These are phyloP conservation scores for Rutidosis leptorrhynchoides DNA, from an alignment of 129 eudicot species.

Conservation along the genomic window DNA sequence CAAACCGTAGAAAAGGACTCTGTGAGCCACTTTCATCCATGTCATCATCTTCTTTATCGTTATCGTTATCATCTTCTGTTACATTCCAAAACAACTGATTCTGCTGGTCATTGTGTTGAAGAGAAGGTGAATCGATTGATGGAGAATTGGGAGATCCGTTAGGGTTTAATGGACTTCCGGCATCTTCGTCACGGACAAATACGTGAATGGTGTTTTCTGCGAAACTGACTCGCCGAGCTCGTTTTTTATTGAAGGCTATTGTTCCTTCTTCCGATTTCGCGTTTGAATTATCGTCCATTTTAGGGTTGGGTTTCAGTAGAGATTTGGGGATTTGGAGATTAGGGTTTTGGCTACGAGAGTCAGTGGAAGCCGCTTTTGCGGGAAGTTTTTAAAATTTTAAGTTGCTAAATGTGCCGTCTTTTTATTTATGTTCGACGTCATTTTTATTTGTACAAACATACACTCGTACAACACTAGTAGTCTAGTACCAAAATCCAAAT, in stretches of 20 bases:
- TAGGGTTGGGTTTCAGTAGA: not conserved
- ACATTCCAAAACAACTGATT: conserved; percentile 25
- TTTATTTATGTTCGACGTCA: too few relatives aligned
- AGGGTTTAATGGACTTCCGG: conserved; percentile 38
- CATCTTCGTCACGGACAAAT: conserved; percentile 75
- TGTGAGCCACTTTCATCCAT: conserved; percentile 38
- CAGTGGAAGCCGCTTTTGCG: not conserved
- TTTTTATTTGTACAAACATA: too few relatives aligned
- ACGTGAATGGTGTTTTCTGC: conserved; percentile 87
- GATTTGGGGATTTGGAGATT: conserved; percentile 2
- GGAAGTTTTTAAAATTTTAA: not conserved
- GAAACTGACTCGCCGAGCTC: conserved; percentile 86
- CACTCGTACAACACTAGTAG: too few relatives aligned
- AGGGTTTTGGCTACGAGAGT: not conserved
- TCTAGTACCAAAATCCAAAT: too few relatives aligned
- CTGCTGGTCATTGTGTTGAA: conserved; percentile 21
- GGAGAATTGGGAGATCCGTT: conserved; percentile 25
- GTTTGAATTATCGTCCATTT: conserved; percentile 26
- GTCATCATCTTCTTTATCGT: conserved; percentile 13
- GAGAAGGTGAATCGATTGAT: conserved; percentile 31
- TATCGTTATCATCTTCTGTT: conserved; percentile 16
- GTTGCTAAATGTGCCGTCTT: not conserved
- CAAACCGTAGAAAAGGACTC: conserved; percentile 52
- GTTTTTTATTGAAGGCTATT: conserved; percentile 47
- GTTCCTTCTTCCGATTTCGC: conserved; percentile 53